phyloP scores from a whole-genome alignment of 768 basidiomycete genomes.

The button mushroom (Agaricus bisporus) region DNA sequence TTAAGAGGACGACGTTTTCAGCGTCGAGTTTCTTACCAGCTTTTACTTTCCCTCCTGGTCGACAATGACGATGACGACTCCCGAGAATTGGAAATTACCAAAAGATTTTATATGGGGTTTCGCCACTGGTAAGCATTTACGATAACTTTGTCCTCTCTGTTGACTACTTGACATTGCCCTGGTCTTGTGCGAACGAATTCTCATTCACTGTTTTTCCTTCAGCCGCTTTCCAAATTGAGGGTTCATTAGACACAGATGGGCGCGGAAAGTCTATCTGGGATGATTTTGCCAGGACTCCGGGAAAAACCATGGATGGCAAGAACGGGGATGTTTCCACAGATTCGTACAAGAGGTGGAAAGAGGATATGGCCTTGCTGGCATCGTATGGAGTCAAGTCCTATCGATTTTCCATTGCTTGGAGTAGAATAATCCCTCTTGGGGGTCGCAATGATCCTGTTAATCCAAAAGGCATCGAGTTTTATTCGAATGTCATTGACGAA shows the following conservation, averaged over 20 bases:
- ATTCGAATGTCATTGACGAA: constrained; percentile 65
- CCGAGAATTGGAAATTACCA: constrained; percentile 36
- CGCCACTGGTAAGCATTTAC: constrained; percentile 47
- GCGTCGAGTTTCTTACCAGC: constrained; percentile 22
- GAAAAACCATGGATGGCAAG: constrained; percentile 63
- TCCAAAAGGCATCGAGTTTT: constrained; percentile 60
- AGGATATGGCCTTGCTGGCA: constrained; percentile 58
- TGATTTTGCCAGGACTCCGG: constrained; percentile 56
- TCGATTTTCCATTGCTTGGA: constrained; percentile 75
- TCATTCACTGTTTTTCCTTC: constrained; percentile 8
- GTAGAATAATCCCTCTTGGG: constrained; percentile 67
- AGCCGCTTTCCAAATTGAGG: constrained; percentile 75
- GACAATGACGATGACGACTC: constrained; percentile 24
- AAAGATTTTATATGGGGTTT: constrained; percentile 67
- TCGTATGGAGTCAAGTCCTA: constrained; percentile 66
- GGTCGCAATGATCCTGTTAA: constrained; percentile 72
- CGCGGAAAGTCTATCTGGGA: constrained; percentile 75
- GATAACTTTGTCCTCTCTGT: background rate
- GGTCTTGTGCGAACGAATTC: background rate
- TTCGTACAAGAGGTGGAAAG: constrained; percentile 63
- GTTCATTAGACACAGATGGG: constrained; percentile 51
- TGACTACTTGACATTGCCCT: background rate
- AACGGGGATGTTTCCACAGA: constrained; percentile 68
- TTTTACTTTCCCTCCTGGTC: constrained; percentile 18
- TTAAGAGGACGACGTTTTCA: constrained; percentile 28